Evolutionary conservation across 768 basidiomycete genomes (phyloP).

Genomic region (Exidia glandulosa): DNA sequence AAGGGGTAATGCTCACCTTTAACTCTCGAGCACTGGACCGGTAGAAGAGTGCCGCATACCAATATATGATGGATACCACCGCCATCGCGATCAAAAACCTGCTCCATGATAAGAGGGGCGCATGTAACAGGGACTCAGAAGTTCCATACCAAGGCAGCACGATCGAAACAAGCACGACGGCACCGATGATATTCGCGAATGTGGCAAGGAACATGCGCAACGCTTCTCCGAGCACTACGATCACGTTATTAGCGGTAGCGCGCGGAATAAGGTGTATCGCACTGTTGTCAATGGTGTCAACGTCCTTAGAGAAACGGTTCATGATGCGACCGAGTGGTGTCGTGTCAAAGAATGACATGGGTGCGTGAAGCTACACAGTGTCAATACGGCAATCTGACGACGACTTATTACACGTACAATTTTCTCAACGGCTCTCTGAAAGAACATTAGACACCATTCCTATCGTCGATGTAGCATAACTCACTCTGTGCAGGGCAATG

Average conservation of each 20-base stretch:
- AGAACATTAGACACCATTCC: neutral
- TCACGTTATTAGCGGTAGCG: neutral
- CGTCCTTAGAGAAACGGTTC: conserved; percentile 83
- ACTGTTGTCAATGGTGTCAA: conserved; percentile 76
- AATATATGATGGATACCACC: conserved; percentile 48
- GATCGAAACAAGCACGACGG: conserved; percentile 56
- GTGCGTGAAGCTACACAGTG: conserved; percentile 44
- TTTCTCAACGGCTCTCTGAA: conserved; percentile 33
- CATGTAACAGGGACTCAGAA: conserved; percentile 12
- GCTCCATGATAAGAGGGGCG: conserved; percentile 47
- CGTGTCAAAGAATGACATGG: conserved; percentile 86
- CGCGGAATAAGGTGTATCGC: conserved; percentile 16
- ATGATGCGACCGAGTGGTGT: conserved; percentile 83
- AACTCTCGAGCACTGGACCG: conserved; percentile 77
- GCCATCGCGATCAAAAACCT: conserved; percentile 70
- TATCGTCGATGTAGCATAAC: conserved; percentile 6
- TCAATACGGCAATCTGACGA: neutral
- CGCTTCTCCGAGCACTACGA: conserved; percentile 36
- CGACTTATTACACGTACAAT: conserved; percentile 40
- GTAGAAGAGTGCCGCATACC: conserved; percentile 71
- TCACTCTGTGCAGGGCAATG: conserved; percentile 47
- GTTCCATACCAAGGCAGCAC: conserved; percentile 1
- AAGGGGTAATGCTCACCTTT: conserved; percentile 37
- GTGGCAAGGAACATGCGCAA: conserved; percentile 64
- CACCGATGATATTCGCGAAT: conserved; percentile 53